phyloP scores from a whole-genome alignment of 2,329 filamentous ascomycete genomes.

The Ilyonectria sp. region DNA sequence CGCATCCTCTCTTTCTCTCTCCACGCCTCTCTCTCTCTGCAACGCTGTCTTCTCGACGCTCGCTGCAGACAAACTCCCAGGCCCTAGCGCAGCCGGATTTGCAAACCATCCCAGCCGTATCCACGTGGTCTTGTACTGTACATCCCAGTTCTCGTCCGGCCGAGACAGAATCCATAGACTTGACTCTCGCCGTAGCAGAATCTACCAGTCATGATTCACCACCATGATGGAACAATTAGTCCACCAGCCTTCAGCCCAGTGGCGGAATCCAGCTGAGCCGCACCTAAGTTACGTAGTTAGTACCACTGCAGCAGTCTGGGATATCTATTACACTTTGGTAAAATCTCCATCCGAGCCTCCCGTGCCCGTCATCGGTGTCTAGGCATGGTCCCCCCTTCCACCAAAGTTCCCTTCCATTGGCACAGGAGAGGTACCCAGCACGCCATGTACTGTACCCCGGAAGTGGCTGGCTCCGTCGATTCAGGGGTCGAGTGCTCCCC shows the following conservation, averaged over 20 bases:
- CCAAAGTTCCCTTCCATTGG: not conserved
- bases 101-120: constrained; percentile 34
- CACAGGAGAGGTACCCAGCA: not conserved
- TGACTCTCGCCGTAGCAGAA: not conserved
- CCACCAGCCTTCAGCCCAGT: not conserved
- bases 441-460: not conserved
- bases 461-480: constrained; percentile 5
- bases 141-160: constrained; percentile 1
- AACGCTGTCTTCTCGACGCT: not conserved
- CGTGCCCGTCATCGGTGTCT: not conserved
- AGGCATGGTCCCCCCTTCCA: not conserved
- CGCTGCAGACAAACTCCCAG: not conserved
- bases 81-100: constrained; percentile 28
- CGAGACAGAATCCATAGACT: constrained; percentile 17
- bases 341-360: constrained; percentile 11
- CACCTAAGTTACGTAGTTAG: not conserved
- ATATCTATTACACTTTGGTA: not conserved
- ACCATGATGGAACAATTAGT: too few relatives aligned
- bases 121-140: constrained; percentile 36
- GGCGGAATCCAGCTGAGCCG: not conserved
- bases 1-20: not conserved
- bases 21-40: not conserved
- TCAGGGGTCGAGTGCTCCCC: not conserved
- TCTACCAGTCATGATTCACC: not conserved
- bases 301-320: not conserved